Base-by-base conservation (phyloP, 2,329 filamentous ascomycete species). In the Escovopsis weberi region DNA sequence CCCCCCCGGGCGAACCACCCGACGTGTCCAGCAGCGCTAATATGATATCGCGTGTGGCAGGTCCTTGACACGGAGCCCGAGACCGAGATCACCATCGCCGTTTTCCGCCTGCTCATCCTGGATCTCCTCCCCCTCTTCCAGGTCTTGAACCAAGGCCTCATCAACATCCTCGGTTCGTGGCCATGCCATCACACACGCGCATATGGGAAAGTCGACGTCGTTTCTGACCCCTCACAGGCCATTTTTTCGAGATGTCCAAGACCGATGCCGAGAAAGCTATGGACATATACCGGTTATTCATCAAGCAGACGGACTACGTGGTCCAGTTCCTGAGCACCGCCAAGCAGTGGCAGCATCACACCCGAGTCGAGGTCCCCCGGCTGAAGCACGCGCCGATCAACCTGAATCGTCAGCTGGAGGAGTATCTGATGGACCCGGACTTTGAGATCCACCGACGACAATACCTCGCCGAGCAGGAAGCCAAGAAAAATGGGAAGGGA, bases 171-270 rank as follows among this genome's bases (percentile, higher is more conserved):
- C 44, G 86, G 89, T 93, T 68, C 50, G 77, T 56, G 41, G 37
- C 4, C 30, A 23, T 8, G 6, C n/a, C 19, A 12, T 28, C 2
- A 18, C 6, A 30, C 2, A 23, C 23, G 23, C 23, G 23, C 23
- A 23, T 23, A 23, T 23, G 6, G 23, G 23, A 23, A 23, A 23
- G 6, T 23, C 23, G 6, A 3, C 10, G 5, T 47, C 9, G 7
- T 23, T 36, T 19, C 44, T 45, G 40, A 42, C 37, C 15, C 12
- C 12, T 37, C 23, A 30, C 48, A 93, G 87, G 91, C 53, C 85
- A 93, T 62, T 98, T 96, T 62, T 98, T 98, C 55, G 91, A 98
- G 65, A 89, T 98, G 82, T 95, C 91, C 40, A 85, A 85, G 55
- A 74, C 85, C 26, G 91, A 98, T 62, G 93, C 91, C 45, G 86